Evolutionary conservation across 129 eudicot species (phyloP).

Genomic region (Oenanthe sinensis): DNA sequence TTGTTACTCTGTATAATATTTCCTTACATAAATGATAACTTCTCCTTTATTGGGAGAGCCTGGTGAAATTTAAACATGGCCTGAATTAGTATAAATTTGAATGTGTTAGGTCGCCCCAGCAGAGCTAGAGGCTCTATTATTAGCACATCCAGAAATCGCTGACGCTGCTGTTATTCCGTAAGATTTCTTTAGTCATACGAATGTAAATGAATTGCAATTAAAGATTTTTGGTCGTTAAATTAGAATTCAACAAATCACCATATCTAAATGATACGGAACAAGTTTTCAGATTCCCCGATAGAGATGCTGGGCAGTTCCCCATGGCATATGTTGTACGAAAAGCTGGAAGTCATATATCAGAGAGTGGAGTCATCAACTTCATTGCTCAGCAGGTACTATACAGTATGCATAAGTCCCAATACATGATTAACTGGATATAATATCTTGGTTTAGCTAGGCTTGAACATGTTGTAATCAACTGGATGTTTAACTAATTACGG

Average conservation of each 20-base stretch:
- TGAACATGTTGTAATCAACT: neutral
- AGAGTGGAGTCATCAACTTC: conserved; percentile 63
- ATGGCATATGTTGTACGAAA: conserved; percentile 91
- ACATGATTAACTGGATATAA: neutral
- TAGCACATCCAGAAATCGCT: conserved; percentile 68
- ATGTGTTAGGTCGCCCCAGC: conserved; percentile 79
- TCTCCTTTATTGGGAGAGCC: neutral
- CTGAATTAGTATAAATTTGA: neutral
- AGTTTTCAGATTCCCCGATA: conserved; percentile 69
- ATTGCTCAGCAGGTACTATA: conserved; percentile 62
- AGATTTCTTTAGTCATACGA: conserved; percentile 8
- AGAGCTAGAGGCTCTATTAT: conserved; percentile 79
- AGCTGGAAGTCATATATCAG: conserved; percentile 46
- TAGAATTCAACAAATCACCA: too few species aligned
- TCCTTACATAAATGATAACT: neutral
- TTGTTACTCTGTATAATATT: too few species aligned
- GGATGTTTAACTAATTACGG: neutral
- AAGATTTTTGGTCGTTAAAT: neutral
- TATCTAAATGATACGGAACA: neutral
- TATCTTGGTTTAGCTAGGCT: neutral
- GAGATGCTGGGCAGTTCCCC: conserved; percentile 79
- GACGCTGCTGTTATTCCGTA: conserved; percentile 98
- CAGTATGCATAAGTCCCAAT: neutral
- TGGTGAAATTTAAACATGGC: neutral
- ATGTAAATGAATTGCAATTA: neutral